Percentiles rank a stretch among this genome's conserved stretches.
Conservation (phyloP, 176 grass and related monocot genomes). For the Oryza glumipatula region DNA sequence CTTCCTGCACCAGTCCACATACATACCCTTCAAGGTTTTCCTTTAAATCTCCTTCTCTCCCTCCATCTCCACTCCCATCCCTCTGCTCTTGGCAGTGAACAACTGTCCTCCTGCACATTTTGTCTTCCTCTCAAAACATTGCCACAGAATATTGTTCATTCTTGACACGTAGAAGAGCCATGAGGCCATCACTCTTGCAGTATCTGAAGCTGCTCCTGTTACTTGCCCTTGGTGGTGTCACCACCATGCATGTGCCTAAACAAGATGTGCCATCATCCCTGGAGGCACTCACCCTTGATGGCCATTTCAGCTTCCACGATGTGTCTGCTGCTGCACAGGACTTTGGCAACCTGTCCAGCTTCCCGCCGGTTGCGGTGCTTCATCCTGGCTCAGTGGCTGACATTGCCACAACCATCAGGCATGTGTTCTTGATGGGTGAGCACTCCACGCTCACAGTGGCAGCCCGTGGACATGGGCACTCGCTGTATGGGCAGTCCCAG, state of each 20-base stretch:
- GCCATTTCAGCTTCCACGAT: slow-evolving; percentile 59
- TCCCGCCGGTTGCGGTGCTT: slow-evolving; percentile 57
- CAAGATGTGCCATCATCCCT: slow-evolving; percentile 44
- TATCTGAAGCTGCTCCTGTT: slow-evolving; percentile 61
- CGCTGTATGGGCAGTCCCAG: slow-evolving; percentile 83
- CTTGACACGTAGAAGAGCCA: slow-evolving; percentile 21
- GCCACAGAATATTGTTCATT: slow-evolving; percentile 18
- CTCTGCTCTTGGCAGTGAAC: slow-evolving; percentile 36
- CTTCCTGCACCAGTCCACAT: slow-evolving; percentile 36
- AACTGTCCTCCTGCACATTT: slow-evolving; percentile 12
- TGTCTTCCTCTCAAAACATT: slow-evolving; percentile 40
- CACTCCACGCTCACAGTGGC: slow-evolving; percentile 65
- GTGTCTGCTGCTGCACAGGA: slow-evolving; percentile 62
- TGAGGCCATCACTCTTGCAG: slow-evolving; percentile 44
- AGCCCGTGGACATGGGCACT: slow-evolving; percentile 82
- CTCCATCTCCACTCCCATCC: slow-evolving; percentile 41
- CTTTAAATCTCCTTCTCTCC: slow-evolving; percentile 81
- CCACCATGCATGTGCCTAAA: slow-evolving; percentile 45
- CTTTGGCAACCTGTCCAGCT: slow-evolving; percentile 65
- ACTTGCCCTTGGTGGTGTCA: slow-evolving; percentile 50
- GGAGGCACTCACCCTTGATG: slow-evolving; percentile 49
- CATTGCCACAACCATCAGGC: slow-evolving; percentile 56
- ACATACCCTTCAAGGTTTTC: slow-evolving; percentile 11
- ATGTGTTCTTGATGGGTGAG: slow-evolving; percentile 55
- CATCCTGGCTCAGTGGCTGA: slow-evolving; percentile 63